These are phyloP conservation scores for Nymphaea thermarum DNA, from an alignment of 164 flowering plant genomes.

Conservation along the genomic window DNA sequence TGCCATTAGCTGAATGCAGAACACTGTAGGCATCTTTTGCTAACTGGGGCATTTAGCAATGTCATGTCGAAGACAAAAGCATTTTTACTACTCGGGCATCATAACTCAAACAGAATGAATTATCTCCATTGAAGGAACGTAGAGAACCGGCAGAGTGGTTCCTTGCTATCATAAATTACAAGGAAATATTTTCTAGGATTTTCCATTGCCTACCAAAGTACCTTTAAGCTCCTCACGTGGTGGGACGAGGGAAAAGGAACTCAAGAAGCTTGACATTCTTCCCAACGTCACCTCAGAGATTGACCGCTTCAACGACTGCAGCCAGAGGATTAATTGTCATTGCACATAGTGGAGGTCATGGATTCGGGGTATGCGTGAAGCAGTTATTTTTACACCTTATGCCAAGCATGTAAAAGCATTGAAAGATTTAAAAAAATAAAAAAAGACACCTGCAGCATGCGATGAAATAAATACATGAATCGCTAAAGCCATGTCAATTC, in stretches of 20 bases:
- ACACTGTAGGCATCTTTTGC: neutral
- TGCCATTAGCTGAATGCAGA: neutral
- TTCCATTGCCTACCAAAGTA: conserved; percentile 5
- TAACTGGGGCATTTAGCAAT: neutral
- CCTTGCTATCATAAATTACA: too few relatives aligned
- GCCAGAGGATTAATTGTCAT: neutral
- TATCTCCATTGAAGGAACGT: neutral
- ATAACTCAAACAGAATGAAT: neutral
- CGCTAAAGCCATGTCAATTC: neutral
- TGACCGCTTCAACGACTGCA: conserved; percentile 66
- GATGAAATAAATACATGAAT: neutral
- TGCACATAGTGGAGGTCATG: too few relatives aligned
- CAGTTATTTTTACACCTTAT: too few relatives aligned
- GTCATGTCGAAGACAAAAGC: neutral
- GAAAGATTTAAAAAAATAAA: neutral
- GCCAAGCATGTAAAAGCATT: neutral
- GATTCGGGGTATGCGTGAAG: too few relatives aligned
- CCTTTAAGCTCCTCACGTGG: conserved; percentile 50
- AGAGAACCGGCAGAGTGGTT: too few relatives aligned
- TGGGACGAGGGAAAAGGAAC: conserved; percentile 63
- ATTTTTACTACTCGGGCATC: too few relatives aligned
- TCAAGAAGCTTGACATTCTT: conserved; percentile 55
- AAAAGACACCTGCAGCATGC: neutral
- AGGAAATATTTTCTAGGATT: too few relatives aligned
- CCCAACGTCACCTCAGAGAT: conserved; percentile 71